Evolutionary conservation across 2,329 filamentous ascomycete genomes (phyloP).

Genomic region (Ceratocystiopsis minuta): DNA sequence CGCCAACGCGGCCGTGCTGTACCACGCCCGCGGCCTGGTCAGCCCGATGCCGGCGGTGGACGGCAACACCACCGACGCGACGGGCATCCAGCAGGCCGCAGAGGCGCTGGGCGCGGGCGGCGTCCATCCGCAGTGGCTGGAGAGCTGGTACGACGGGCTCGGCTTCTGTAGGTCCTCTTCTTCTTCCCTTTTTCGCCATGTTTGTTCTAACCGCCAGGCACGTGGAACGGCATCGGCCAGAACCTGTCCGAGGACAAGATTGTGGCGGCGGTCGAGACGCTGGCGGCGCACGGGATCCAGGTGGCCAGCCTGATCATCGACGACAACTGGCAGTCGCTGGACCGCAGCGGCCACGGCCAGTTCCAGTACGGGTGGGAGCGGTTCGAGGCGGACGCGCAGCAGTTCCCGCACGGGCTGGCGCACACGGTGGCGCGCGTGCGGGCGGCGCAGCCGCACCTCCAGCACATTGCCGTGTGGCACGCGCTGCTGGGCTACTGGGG

Average conservation of each 20-base stretch:
- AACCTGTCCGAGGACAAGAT: constrained; percentile 67
- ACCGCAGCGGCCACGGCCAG: constrained; percentile 27
- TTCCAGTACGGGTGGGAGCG: constrained; percentile 52
- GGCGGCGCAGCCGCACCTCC: constrained; percentile 48
- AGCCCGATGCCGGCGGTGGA: constrained; percentile 19
- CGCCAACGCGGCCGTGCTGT: constrained; percentile 66
- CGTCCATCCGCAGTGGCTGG: constrained; percentile 48
- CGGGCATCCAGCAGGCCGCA: not conserved
- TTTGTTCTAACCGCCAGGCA: constrained; percentile 19
- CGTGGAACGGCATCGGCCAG: constrained; percentile 87
- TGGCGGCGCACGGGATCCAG: constrained; percentile 55
- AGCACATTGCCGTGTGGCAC: constrained; percentile 88
- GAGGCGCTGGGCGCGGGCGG: constrained; percentile 19
- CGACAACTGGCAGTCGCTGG: constrained; percentile 84
- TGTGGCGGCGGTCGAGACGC: constrained; percentile 50
- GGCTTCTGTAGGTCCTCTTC: constrained; percentile 46
- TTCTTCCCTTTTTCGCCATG: too few species aligned
- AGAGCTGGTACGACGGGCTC: constrained; percentile 82
- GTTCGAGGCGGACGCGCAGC: constrained; percentile 67
- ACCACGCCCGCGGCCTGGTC: constrained; percentile 59
- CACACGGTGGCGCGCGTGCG: constrained; percentile 52
- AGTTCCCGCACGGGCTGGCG: constrained; percentile 68
- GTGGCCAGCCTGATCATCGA: constrained; percentile 84
- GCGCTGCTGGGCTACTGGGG: constrained; percentile 81
- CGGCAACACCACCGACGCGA: too few species aligned